Evolutionary conservation across 805 yeast species (phyloP).

Genomic region (Saturnispora silvae): DNA sequence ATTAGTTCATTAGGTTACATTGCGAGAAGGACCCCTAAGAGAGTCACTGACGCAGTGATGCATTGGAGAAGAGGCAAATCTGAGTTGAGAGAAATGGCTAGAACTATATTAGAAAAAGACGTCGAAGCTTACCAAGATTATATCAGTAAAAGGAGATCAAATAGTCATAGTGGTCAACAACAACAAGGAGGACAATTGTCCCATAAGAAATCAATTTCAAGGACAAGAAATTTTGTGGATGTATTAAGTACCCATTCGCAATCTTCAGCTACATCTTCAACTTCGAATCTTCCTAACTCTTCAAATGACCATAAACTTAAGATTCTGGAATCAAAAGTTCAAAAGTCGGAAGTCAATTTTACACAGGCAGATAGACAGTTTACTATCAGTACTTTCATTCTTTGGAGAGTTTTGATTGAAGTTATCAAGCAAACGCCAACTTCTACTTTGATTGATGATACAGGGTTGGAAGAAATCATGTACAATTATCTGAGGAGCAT

Average conservation of each 20-base stretch:
- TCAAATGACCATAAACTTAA: constrained; percentile 10
- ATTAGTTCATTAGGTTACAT: constrained; percentile 82
- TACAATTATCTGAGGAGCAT: constrained; percentile 82
- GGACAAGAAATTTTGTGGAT: constrained; percentile 7
- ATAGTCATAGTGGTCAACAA: too few relatives aligned
- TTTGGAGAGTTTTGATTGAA: constrained; percentile 87
- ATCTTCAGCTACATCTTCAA: neutral
- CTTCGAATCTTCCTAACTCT: neutral
- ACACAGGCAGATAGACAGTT: constrained; percentile 82
- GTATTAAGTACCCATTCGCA: neutral
- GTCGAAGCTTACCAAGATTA: constrained; percentile 18
- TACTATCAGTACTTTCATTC: constrained; percentile 72
- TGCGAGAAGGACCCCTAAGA: constrained; percentile 82
- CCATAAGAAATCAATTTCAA: constrained; percentile 20
- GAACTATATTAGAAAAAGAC: constrained; percentile 39
- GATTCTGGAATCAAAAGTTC: constrained; percentile 21
- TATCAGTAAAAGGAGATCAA: constrained; percentile 2
- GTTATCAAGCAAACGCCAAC: constrained; percentile 80
- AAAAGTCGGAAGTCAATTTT: constrained; percentile 50
- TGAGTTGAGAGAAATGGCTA: constrained; percentile 64
- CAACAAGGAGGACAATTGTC: neutral
- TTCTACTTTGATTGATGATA: constrained; percentile 64
- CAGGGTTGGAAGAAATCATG: constrained; percentile 84
- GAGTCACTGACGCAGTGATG: constrained; percentile 96
- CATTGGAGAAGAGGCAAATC: constrained; percentile 94